phyloP scores from a whole-genome alignment of 2,329 filamentous ascomycete genomes.

The Parascedosporium putredinis region DNA sequence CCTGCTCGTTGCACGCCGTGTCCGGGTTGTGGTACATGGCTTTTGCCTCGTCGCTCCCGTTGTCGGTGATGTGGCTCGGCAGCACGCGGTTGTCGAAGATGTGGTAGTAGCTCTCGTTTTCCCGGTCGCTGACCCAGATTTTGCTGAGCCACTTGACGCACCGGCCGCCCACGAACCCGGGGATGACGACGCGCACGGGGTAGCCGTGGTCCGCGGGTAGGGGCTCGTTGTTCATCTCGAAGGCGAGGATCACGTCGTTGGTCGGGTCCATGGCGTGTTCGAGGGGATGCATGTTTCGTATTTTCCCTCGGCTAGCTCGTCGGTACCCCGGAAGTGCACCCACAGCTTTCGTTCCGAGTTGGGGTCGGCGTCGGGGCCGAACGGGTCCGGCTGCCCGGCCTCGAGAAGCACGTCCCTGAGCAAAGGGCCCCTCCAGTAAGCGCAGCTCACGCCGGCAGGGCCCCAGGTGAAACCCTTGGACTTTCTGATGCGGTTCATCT shows the following conservation, averaged over 20 bases:
- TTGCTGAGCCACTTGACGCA: slow-evolving; percentile 36
- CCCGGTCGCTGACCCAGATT: slow-evolving; percentile 29
- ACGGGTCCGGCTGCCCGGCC: slow-evolving; percentile 23
- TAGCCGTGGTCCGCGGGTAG: slow-evolving; percentile 35
- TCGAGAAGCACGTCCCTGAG: slow-evolving; percentile 32
- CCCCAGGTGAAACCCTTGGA: slow-evolving; percentile 39
- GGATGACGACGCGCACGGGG: slow-evolving; percentile 28
- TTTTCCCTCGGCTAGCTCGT: slow-evolving; percentile 33
- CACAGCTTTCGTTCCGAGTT: slow-evolving; percentile 16
- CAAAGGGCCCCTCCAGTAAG: slow-evolving; percentile 38
- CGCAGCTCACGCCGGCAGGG: slow-evolving; percentile 32
- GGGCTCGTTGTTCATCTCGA: slow-evolving; percentile 32
- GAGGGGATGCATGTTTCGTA: slow-evolving; percentile 38
- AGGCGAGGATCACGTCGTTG: slow-evolving; percentile 38
- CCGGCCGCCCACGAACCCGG: slow-evolving; percentile 32
- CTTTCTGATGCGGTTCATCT: slow-evolving; percentile 38
- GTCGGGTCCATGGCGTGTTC: slow-evolving; percentile 34
- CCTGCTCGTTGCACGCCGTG: slow-evolving; percentile 37
- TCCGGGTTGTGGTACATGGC: slow-evolving; percentile 36
- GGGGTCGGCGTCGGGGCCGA: background rate
- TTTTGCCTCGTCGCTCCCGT: slow-evolving; percentile 34
- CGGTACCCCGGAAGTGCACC: slow-evolving; percentile 40
- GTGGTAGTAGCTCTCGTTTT: slow-evolving; percentile 36
- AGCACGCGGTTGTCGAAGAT: slow-evolving; percentile 42
- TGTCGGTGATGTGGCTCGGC: slow-evolving; percentile 36